Evolutionary conservation across 208 protist genomes (phyloP).

Genomic region (Leishmania braziliensis): DNA sequence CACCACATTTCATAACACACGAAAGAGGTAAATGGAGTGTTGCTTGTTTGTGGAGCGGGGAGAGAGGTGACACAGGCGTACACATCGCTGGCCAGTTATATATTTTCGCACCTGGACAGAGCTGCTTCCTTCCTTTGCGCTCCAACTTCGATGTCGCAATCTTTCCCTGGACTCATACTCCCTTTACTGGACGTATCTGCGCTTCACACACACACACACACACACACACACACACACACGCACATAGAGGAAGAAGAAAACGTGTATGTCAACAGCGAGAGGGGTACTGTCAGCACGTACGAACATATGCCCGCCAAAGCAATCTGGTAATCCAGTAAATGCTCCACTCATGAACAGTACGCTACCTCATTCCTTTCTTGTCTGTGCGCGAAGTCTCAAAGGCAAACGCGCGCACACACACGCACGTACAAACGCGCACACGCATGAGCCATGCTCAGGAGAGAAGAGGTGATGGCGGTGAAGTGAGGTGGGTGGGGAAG

Average conservation of each 20-base stretch:
- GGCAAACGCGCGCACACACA: background rate
- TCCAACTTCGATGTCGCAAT: background rate
- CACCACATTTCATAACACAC: background rate
- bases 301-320: background rate
- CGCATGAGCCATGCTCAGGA: background rate
- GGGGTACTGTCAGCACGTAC: slow-evolving; percentile 4
- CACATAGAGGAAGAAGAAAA: background rate
- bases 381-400: background rate
- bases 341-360: background rate
- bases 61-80: too few species aligned
- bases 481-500: background rate
- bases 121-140: background rate
- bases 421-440: background rate
- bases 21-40: background rate
- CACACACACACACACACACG: background rate
- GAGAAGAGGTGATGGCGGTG: background rate
- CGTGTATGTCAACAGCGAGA: background rate
- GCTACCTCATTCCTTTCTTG: background rate
- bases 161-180: background rate
- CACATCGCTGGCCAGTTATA: too few species aligned
- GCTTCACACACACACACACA: background rate
- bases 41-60: background rate
- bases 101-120: background rate
- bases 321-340: background rate
- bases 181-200: background rate